Percentiles rank a stretch among this genome's conserved stretches.
phyloP scores from a whole-genome alignment of 805 yeast genomes.

The Hanseniaspora lindneri region DNA sequence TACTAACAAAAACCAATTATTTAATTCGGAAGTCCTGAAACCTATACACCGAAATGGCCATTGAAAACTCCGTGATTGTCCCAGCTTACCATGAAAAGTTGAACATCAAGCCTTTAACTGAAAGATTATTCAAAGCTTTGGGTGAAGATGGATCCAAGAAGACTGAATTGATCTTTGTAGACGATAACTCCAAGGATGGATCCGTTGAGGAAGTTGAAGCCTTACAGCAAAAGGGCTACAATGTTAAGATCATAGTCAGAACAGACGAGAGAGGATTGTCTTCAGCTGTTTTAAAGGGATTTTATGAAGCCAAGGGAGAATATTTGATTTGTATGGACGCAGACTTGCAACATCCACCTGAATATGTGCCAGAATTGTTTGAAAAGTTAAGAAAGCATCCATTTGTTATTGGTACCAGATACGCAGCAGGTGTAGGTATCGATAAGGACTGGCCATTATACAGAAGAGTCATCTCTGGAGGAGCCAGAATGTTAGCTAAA shows the following conservation, averaged over 20 bases:
- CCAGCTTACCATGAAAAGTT: conserved; percentile 43
- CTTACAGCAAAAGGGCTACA: conserved; percentile 36
- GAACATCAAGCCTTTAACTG: conserved; percentile 39
- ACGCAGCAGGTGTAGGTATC: conserved; percentile 44
- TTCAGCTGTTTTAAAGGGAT: conserved; percentile 40
- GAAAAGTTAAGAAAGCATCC: conserved; percentile 33
- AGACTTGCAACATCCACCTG: conserved; percentile 44
- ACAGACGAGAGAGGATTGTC: conserved; percentile 41
- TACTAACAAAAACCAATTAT: not conserved
- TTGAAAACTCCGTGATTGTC: conserved; percentile 35
- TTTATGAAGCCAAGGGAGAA: conserved; percentile 37
- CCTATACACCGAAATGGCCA: conserved; percentile 20
- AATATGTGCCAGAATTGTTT: conserved; percentile 37
- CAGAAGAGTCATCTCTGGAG: conserved; percentile 39
- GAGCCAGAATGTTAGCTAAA: conserved; percentile 39
- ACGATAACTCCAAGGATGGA: conserved; percentile 42
- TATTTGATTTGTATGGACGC: conserved; percentile 44
- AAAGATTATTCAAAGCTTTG: conserved; percentile 38
- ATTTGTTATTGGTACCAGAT: conserved; percentile 40
- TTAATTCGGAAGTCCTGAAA: not conserved
- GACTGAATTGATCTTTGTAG: conserved; percentile 41
- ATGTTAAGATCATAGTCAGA: conserved; percentile 39
- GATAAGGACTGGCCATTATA: conserved; percentile 44
- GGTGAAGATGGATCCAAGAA: conserved; percentile 33
- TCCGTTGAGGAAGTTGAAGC: conserved; percentile 41